Evolutionary conservation across 2,329 filamentous ascomycete species (phyloP).

Genomic region (Verticillium alfalfae): DNA sequence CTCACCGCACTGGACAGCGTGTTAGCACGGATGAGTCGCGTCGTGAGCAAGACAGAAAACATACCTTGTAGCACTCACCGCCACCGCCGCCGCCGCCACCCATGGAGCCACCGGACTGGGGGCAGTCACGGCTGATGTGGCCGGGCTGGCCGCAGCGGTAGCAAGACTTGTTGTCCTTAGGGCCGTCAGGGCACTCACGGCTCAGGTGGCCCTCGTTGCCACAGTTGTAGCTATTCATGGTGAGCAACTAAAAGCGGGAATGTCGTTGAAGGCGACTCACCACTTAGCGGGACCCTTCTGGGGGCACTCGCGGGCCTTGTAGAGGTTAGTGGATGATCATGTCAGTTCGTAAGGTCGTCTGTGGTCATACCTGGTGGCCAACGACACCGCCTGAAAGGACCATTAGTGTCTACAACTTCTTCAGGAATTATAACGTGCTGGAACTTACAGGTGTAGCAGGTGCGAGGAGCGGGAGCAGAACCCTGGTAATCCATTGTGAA

Average conservation of each 20-base stretch:
- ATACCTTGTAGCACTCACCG: conserved; percentile 81
- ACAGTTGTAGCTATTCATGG: conserved; percentile 68
- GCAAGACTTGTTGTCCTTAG: conserved; percentile 79
- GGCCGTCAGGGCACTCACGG: conserved; percentile 84
- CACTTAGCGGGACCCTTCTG: conserved; percentile 79
- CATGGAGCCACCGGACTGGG: conserved; percentile 42
- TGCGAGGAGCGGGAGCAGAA: conserved; percentile 22
- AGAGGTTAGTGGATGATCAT: conserved; percentile 2
- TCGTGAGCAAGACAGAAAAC: conserved; percentile 3
- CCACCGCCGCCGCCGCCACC: conserved; percentile 41
- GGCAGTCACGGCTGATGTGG: conserved; percentile 84
- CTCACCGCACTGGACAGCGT: conserved; percentile 66
- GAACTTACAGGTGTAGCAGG: conserved; percentile 47
- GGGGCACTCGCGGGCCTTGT: conserved; percentile 76
- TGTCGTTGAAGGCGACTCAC: conserved; percentile 42
- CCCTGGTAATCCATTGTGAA: conserved; percentile 26
- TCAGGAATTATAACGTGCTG: conserved; percentile 8
- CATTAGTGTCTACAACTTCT: not conserved
- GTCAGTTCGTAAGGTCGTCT: not conserved
- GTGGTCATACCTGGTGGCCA: conserved; percentile 15
- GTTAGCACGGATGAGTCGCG: conserved; percentile 5
- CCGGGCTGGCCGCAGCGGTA: conserved; percentile 77
- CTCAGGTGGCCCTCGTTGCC: conserved; percentile 38
- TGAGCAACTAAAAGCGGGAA: conserved; percentile 12
- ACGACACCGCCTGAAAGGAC: conserved; percentile 16